Evolutionary conservation across 1,284 basidiomycete genomes (phyloP).

Genomic region (Leccinum proliferum): DNA sequence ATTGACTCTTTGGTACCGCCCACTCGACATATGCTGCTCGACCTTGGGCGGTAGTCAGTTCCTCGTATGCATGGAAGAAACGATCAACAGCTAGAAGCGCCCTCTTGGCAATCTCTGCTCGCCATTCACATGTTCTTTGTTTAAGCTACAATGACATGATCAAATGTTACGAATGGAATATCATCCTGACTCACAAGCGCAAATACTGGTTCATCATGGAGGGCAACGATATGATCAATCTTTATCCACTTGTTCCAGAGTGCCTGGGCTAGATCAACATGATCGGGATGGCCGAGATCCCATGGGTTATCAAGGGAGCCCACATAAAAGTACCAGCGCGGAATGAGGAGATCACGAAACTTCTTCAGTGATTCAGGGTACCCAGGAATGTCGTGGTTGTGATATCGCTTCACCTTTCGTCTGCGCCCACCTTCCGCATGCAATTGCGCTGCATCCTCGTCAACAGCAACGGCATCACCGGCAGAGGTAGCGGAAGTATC

Average conservation of each 20-base stretch:
- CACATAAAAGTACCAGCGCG: background rate
- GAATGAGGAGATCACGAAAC: background rate
- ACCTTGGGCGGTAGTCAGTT: background rate
- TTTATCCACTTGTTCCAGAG: background rate
- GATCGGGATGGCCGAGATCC: background rate
- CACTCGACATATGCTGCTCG: background rate
- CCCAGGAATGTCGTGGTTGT: background rate
- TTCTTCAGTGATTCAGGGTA: background rate
- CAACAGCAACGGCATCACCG: background rate
- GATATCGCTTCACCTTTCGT: background rate
- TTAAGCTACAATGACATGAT: background rate
- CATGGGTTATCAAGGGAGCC: background rate
- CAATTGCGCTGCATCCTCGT: background rate
- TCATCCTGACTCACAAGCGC: background rate
- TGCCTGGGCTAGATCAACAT: background rate
- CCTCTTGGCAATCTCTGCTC: background rate
- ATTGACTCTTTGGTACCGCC: background rate
- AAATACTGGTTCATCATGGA: background rate
- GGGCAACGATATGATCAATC: background rate
- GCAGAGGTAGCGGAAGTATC: background rate
- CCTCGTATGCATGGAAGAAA: background rate
- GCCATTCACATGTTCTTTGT: background rate
- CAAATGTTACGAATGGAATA: background rate
- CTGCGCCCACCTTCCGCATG: background rate
- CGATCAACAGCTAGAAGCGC: background rate